Evolutionary conservation across 495 filamentous ascomycete species (phyloP).

Genomic region (Ascodesmis nigricans): DNA sequence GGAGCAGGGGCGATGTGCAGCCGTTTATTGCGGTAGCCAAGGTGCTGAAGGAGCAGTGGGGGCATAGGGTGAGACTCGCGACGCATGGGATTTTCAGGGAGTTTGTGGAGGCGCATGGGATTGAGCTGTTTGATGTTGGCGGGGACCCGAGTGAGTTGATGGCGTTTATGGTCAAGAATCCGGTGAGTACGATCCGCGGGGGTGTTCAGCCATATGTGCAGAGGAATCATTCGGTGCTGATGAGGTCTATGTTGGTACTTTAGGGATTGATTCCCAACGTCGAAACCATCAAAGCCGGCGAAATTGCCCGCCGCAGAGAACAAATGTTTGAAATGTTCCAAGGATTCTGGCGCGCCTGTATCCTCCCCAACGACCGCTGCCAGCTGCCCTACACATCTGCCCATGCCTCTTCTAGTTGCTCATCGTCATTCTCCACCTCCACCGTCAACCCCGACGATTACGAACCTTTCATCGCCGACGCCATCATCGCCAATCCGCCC

Average conservation of each 20-base stretch:
- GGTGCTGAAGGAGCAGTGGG: slow-evolving; percentile 41
- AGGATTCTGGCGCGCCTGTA: slow-evolving; percentile 39
- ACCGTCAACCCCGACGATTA: neutral
- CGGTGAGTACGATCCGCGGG: slow-evolving; percentile 20
- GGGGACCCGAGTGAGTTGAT: slow-evolving; percentile 53
- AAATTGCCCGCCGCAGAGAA: slow-evolving; percentile 35
- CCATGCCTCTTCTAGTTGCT: slow-evolving; percentile 4
- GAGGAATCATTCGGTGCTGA: slow-evolving; percentile 4
- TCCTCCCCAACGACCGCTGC: slow-evolving; percentile 29
- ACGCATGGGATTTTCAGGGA: slow-evolving; percentile 45
- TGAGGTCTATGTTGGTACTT: too few relatives aligned
- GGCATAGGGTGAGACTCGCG: slow-evolving; percentile 46
- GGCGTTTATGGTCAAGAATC: slow-evolving; percentile 70
- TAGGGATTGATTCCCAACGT: slow-evolving; percentile 41
- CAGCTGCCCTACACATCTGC: too few relatives aligned
- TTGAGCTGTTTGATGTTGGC: slow-evolving; percentile 50
- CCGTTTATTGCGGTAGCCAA: slow-evolving; percentile 53
- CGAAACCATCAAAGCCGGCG: slow-evolving; percentile 41
- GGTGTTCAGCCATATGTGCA: neutral
- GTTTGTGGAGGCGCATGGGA: slow-evolving; percentile 29
- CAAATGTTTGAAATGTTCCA: slow-evolving; percentile 41
- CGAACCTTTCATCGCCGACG: slow-evolving; percentile 41
- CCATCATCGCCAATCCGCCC: slow-evolving; percentile 50
- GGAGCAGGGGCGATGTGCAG: slow-evolving; percentile 53
- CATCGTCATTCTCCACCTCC: slow-evolving; percentile 1